A percentile compares a stretch with the other conserved stretches of the same genome.
Evolutionary conservation across 2,329 filamentous ascomycete genomes (phyloP).

Genomic region (Pezicula carpinea): DNA sequence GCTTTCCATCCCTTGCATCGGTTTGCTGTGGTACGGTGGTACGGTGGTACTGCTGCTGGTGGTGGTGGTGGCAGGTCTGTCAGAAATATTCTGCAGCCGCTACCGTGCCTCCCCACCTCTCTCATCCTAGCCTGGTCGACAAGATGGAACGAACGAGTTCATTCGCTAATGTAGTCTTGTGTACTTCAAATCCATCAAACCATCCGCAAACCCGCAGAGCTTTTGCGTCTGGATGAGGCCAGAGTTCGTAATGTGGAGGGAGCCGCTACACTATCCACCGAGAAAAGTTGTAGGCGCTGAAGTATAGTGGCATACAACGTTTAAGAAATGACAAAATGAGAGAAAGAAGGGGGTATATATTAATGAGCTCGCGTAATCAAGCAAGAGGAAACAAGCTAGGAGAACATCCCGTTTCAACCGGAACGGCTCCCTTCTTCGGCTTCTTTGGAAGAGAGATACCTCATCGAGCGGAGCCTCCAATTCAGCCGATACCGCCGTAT

Average conservation of each 20-base stretch:
- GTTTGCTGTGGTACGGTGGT: too few relatives aligned
- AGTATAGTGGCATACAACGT: too few relatives aligned
- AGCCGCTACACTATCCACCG: background rate
- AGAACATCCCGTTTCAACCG: slow-evolving; percentile 8
- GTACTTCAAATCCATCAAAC: background rate
- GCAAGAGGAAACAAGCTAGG: slow-evolving; percentile 12
- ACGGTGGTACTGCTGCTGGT: slow-evolving; percentile 5
- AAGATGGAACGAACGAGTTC: slow-evolving; percentile 20
- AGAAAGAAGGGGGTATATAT: background rate
- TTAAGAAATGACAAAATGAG: background rate
- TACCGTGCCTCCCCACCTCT: too few relatives aligned
- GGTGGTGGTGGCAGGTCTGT: too few relatives aligned
- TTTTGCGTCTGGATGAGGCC: slow-evolving; percentile 7
- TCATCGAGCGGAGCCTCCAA: background rate
- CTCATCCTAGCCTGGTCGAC: background rate
- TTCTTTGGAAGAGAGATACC: slow-evolving; percentile 10
- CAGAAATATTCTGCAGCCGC: slow-evolving; percentile 9
- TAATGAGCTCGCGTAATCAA: slow-evolving; percentile 10
- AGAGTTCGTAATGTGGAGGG: slow-evolving; percentile 2
- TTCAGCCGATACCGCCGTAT: background rate
- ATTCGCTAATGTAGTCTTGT: slow-evolving; percentile 11
- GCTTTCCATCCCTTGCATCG: too few relatives aligned
- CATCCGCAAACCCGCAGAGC: slow-evolving; percentile 2
- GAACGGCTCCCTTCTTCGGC: slow-evolving; percentile 18
- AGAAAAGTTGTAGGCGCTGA: slow-evolving; percentile 7